Conservation (phyloP, 148 eudicot genomes). For the Silene uniflora region DNA sequence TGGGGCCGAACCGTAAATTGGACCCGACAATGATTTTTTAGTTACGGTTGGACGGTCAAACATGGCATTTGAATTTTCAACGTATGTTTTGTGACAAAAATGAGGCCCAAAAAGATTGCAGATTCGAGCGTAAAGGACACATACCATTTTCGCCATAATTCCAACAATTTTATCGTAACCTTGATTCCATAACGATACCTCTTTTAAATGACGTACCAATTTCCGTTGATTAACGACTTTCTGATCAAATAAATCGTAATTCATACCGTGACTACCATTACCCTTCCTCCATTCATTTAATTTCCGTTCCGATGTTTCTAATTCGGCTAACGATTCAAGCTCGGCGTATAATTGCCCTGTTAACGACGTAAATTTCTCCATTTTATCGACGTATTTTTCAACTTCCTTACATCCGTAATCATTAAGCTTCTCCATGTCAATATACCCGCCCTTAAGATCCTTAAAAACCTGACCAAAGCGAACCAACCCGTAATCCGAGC, state of each 20-base stretch:
- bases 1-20: slow-evolving; percentile 8
- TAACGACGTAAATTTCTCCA: slow-evolving; percentile 44
- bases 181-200: slow-evolving; percentile 57
- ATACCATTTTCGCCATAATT: slow-evolving; percentile 46
- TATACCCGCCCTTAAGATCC: slow-evolving; percentile 51
- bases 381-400: slow-evolving; percentile 43
- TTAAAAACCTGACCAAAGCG: slow-evolving; percentile 47
- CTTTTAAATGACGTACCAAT: slow-evolving; percentile 46
- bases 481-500: slow-evolving; percentile 43
- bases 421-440: slow-evolving; percentile 39
- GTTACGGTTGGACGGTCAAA: slow-evolving; percentile 3
- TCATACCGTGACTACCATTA: slow-evolving; percentile 3
- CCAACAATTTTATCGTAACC: slow-evolving; percentile 54
- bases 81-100: slow-evolving; percentile 13
- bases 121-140: slow-evolving; percentile 50
- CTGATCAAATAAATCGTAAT: slow-evolving; percentile 43
- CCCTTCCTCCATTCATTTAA: slow-evolving; percentile 39
- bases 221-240: slow-evolving; percentile 53
- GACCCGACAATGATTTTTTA: slow-evolving; percentile 28
- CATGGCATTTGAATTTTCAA: background rate
- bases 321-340: slow-evolving; percentile 43
- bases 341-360: slow-evolving; percentile 46
- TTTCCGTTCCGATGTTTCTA: slow-evolving; percentile 53
- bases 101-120: slow-evolving; percentile 50
- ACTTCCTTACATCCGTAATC: slow-evolving; percentile 42